Evolutionary conservation across 2,329 filamentous ascomycete genomes (phyloP), one percentile per base, ranked within the genome.

Genomic region (Arachnopeziza araneosa): DNA sequence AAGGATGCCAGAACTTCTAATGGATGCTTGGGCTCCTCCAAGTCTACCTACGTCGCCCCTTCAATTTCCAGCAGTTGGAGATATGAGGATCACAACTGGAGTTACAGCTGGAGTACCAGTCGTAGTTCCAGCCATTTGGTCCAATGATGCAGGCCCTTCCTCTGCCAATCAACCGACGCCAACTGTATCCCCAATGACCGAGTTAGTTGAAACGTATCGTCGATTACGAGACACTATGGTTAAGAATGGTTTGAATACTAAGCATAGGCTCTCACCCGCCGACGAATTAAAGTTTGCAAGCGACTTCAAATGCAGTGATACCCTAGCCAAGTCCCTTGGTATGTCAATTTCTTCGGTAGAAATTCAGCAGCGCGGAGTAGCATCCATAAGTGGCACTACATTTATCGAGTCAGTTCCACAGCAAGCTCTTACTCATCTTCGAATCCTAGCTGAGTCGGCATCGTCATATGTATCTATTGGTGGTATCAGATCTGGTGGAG

Each of bases 311-410:
- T 75, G 73, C 23, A 83, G 81, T 60, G 86, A 89, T 67, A 81
- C 82, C 1, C 74, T 92, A 12, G 82, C 86, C 17, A 80, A 81
- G 60, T 79, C 85, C 1, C 85, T 97, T 17, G 93, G 91, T 1
- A 91, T 87, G 71, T 93, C 93, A 0, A 92, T 99, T 60, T 88
- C 92, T 9, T 87, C 92, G 0, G 86, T 90, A 3, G 95, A 99
- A 75, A 96, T 98, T 65, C 88, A 93, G 64, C 92, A 97, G 72
- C 88, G 95, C 67, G 95, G 95, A 7, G 80, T 91, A 2, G 89
- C 91, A 67, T 85, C 86, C 23, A 84, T 89, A 64, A 82, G 84
- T 53, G 88, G 90, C 57, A 81, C 85, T 73, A 93, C 89, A 5
- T 77, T 98, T 52, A 75, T 98, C 22, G 89, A 93, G 66, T 92